Conservation (phyloP, 75 land plant species). For the Sequoia sempervirens region DNA sequence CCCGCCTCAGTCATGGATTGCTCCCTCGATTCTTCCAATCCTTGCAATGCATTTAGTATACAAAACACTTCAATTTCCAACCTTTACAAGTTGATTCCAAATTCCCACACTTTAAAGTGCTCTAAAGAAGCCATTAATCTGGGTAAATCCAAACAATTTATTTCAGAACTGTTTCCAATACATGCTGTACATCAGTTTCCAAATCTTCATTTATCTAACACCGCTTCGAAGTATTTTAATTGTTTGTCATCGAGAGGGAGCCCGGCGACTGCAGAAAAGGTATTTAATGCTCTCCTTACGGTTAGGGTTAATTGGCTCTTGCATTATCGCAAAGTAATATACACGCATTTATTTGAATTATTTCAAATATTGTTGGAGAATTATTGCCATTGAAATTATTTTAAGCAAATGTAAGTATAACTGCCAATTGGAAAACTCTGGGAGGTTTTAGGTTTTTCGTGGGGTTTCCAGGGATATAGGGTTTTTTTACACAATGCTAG, state of each 20-base stretch:
- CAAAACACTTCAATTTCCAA: not conserved
- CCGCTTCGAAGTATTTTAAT: not conserved
- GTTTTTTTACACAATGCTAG: not conserved
- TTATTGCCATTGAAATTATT: not conserved
- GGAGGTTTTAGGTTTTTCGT: not conserved
- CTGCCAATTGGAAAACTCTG: not conserved
- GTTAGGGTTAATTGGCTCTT: not conserved
- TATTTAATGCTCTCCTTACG: not conserved
- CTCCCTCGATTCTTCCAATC: not conserved
- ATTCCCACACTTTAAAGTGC: not conserved
- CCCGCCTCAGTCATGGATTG: not conserved
- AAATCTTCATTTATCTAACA: not conserved
- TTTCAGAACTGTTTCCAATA: not conserved
- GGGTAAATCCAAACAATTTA: not conserved
- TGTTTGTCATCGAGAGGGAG: not conserved
- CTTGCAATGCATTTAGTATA: not conserved
- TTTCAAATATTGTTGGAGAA: not conserved
- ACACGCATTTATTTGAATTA: not conserved
- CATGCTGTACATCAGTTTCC: not conserved
- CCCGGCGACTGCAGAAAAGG: not conserved
- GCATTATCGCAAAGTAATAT: not conserved
- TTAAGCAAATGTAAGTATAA: not conserved
- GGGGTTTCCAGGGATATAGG: not conserved
- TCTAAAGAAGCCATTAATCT: not conserved
- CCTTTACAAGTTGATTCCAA: not conserved